Conservation (phyloP, 768 basidiomycete genomes). For the Leccinellum rugosiceps region DNA sequence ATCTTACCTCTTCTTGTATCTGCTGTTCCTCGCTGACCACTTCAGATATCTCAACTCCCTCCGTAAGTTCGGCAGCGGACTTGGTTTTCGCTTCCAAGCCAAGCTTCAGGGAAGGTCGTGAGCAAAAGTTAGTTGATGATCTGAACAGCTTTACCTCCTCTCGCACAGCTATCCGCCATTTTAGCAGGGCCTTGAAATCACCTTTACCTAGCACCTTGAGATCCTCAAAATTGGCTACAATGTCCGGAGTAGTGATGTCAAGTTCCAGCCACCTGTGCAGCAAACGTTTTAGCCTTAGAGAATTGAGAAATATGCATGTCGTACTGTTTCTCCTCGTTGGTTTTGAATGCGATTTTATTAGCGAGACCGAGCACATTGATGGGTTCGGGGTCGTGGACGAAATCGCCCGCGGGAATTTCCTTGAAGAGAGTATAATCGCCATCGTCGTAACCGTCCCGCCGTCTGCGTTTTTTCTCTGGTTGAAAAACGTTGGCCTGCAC, state of each 20-base stretch:
- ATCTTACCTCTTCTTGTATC: conserved; percentile 79
- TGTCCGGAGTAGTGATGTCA: conserved; percentile 71
- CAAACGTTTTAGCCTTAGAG: conserved; percentile 1
- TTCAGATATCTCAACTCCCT: conserved; percentile 61
- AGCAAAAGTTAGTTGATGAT: conserved; percentile 1
- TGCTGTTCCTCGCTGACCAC: conserved; percentile 84
- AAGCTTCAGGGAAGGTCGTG: conserved; percentile 42
- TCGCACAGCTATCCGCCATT: conserved; percentile 84
- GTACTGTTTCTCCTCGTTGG: conserved; percentile 83
- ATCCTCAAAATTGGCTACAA: conserved; percentile 83
- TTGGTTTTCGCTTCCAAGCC: conserved; percentile 82
- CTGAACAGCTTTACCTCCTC: conserved; percentile 60
- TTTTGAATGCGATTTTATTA: conserved; percentile 73
- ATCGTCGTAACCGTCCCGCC: conserved; percentile 93
- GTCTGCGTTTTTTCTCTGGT: conserved; percentile 92
- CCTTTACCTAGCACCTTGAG: conserved; percentile 97
- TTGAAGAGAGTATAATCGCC: conserved; percentile 91
- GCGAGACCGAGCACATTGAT: conserved; percentile 72
- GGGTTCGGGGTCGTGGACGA: conserved; percentile 69
- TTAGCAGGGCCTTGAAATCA: conserved; percentile 90
- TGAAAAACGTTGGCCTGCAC: conserved; percentile 90
- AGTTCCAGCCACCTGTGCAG: conserved; percentile 65
- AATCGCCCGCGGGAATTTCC: conserved; percentile 62
- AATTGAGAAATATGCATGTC: conserved; percentile 17
- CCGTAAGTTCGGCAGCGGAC: conserved; percentile 70